Percentiles rank a stretch among this genome's conserved stretches.
These are phyloP conservation scores for Fragaria vesca DNA, from an alignment of 306 rosid species.

Conservation along the genomic window DNA sequence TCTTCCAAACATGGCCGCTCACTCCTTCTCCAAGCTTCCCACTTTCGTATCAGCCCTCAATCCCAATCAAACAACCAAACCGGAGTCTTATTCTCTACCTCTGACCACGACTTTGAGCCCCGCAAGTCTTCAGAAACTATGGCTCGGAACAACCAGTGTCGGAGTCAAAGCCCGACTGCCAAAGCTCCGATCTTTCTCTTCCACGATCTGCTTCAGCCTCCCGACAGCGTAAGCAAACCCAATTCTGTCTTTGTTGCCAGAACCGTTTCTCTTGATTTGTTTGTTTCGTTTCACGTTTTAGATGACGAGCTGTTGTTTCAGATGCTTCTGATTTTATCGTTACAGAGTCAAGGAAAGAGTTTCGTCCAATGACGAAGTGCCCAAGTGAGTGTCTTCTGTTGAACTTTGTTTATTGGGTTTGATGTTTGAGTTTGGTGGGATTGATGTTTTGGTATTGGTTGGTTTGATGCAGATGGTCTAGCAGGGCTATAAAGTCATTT, in stretches of 20 bases:
- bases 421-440: constrained; percentile 15
- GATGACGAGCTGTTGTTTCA: constrained; percentile 34
- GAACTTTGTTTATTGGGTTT: not conserved
- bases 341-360: constrained; percentile 53
- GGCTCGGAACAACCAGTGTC: constrained; percentile 26
- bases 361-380: constrained; percentile 46
- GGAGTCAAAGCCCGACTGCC: constrained; percentile 29
- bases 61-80: constrained; percentile 15
- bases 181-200: constrained; percentile 37
- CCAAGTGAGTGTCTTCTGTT: constrained; percentile 47
- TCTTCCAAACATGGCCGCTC: constrained; percentile 26
- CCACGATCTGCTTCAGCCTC: constrained; percentile 56
- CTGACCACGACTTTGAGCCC: constrained; percentile 17
- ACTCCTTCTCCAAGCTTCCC: constrained; percentile 35
- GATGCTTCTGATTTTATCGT: constrained; percentile 41
- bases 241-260: constrained; percentile 8
- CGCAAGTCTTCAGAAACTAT: constrained; percentile 28
- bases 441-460: constrained; percentile 7
- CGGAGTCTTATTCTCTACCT: constrained; percentile 9
- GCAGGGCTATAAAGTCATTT: constrained; percentile 71
- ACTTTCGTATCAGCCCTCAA: constrained; percentile 15
- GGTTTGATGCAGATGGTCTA: constrained; percentile 64
- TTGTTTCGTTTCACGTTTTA: constrained; percentile 11
- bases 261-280: not conserved
- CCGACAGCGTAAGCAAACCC: constrained; percentile 58